Evolutionary conservation across 2,329 filamentous ascomycete genomes (phyloP).

Genomic region (Ilyonectria robusta): DNA sequence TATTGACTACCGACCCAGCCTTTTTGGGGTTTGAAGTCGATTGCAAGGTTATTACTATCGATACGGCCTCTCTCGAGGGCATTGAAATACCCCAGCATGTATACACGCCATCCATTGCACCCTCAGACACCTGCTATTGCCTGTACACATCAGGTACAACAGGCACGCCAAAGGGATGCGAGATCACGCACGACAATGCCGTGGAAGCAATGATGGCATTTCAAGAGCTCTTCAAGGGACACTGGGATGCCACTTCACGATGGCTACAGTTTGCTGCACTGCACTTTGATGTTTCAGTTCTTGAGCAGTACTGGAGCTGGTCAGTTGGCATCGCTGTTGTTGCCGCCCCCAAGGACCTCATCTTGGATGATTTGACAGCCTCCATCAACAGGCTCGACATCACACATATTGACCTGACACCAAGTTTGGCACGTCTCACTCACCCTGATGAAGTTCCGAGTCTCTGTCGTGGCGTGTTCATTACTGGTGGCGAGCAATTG

Average conservation of each 20-base stretch:
- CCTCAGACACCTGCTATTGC: slow-evolving; percentile 80
- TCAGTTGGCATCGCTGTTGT: slow-evolving; percentile 89
- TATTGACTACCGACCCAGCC: slow-evolving; percentile 68
- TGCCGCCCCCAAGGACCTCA: slow-evolving; percentile 84
- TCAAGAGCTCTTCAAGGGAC: slow-evolving; percentile 79
- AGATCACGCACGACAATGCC: slow-evolving; percentile 89
- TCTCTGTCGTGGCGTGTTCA: slow-evolving; percentile 87
- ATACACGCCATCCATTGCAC: slow-evolving; percentile 42
- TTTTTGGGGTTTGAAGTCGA: slow-evolving; percentile 52
- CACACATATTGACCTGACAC: slow-evolving; percentile 93
- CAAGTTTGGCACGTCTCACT: slow-evolving; percentile 84
- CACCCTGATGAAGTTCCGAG: slow-evolving; percentile 86
- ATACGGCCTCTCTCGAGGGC: slow-evolving; percentile 49
- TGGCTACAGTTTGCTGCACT: slow-evolving; percentile 96
- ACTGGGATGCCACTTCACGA: slow-evolving; percentile 80
- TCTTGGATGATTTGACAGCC: slow-evolving; percentile 85
- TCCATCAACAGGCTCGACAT: slow-evolving; percentile 81
- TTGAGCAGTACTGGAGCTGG: slow-evolving; percentile 98
- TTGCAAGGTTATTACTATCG: slow-evolving; percentile 52
- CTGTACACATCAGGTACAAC: slow-evolving; percentile 92
- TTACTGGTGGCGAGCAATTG: slow-evolving; percentile 90
- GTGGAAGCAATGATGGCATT: slow-evolving; percentile 93
- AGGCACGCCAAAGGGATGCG: slow-evolving; percentile 87
- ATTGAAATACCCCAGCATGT: slow-evolving; percentile 30
- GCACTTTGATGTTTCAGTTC: slow-evolving; percentile 93